Evolutionary conservation across 1,284 basidiomycete species (phyloP).

Genomic region (Chiua sp.): DNA sequence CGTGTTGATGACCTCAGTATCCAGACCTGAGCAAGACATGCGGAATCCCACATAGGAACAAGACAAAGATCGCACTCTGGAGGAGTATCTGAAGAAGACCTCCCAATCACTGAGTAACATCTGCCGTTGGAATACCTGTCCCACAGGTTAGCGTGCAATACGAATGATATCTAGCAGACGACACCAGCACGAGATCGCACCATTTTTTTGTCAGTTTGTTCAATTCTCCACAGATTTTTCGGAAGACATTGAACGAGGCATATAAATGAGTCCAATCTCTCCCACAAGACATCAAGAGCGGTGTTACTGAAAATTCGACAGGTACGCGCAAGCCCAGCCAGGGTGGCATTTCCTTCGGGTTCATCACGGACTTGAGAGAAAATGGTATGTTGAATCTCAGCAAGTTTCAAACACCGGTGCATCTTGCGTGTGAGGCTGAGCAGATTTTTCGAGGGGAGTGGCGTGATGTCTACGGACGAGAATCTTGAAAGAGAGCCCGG

Average conservation of each 20-base stretch:
- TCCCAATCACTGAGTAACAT: constrained; percentile 35
- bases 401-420: constrained; percentile 31
- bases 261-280: constrained; percentile 21
- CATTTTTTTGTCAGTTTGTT: no score
- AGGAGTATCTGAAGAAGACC: constrained; percentile 32
- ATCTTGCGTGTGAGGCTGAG: no score
- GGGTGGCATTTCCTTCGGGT: not conserved
- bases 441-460: no score
- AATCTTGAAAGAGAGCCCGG: no score
- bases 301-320: constrained; percentile 26
- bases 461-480: no score
- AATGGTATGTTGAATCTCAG: constrained; percentile 30
- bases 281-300: constrained; percentile 35
- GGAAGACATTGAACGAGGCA: constrained; percentile 31
- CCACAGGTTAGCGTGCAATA: no score
- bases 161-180: not conserved
- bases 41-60: not conserved
- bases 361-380: constrained; percentile 18
- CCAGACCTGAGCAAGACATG: constrained; percentile 10
- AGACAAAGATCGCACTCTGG: constrained; percentile 21
- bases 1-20: constrained; percentile 23
- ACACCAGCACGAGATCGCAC: no score
- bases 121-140: no score
- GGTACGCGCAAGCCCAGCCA: constrained; percentile 33
- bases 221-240: constrained; percentile 30